Evolutionary conservation across 768 basidiomycete species (phyloP).

Genomic region (Hirschioporus abietinus): DNA sequence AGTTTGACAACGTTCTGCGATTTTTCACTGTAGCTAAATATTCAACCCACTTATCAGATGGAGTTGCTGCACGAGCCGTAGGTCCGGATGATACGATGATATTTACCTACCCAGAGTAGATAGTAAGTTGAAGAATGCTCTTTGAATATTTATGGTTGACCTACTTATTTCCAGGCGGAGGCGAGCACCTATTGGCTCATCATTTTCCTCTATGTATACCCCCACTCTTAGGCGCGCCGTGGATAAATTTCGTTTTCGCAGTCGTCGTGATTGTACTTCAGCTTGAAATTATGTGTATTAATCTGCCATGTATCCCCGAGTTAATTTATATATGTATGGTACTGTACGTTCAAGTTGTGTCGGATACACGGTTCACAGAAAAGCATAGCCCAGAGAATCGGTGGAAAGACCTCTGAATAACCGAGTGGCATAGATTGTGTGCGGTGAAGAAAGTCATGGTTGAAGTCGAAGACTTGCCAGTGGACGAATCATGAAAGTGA

Average conservation of each 20-base stretch:
- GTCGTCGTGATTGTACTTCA: background rate
- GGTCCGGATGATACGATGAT: background rate
- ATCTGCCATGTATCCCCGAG: background rate
- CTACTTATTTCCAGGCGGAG: background rate
- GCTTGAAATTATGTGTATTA: background rate
- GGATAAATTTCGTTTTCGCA: background rate
- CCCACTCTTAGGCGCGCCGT: background rate
- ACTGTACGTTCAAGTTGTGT: background rate
- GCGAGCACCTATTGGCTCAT: background rate
- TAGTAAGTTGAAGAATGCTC: background rate
- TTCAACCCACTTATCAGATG: background rate
- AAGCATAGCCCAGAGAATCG: no score
- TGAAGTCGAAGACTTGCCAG: background rate
- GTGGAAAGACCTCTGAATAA: no score
- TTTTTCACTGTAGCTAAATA: no score
- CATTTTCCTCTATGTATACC: background rate
- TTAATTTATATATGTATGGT: background rate
- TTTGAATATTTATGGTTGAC: no score
- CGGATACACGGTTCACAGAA: background rate
- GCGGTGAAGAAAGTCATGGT: background rate
- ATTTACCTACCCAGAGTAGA: background rate
- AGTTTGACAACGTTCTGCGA: background rate
- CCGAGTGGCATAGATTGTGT: no score
- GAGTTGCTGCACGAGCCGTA: background rate
- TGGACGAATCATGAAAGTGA: background rate